These are phyloP conservation scores for Pleomassaria siparia DNA, from an alignment of 2,329 filamentous ascomycete species.

Conservation along the genomic window DNA sequence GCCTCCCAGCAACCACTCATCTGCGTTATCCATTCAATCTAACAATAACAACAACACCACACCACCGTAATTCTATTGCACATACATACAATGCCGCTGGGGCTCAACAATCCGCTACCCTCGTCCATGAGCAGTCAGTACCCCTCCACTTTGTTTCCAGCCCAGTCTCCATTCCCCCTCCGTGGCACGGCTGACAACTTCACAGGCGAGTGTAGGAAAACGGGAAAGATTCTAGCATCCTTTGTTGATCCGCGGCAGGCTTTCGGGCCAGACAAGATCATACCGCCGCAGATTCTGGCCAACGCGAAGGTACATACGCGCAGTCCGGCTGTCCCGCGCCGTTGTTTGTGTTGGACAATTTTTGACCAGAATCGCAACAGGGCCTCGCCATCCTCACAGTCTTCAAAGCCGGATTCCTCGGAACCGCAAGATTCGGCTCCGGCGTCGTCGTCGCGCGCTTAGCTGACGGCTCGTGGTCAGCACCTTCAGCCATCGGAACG, in stretches of 20 bases:
- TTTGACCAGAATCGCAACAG: conserved; percentile 39
- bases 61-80: not conserved
- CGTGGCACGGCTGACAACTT: conserved; percentile 39
- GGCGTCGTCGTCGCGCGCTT: conserved; percentile 80
- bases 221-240: conserved; percentile 89
- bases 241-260: conserved; percentile 93
- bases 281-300: conserved; percentile 84
- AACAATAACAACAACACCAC: not conserved
- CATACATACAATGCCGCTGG: conserved; percentile 44
- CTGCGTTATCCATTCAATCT: not conserved
- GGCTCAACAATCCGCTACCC: conserved; percentile 58
- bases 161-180: conserved; percentile 3
- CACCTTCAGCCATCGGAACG: conserved; percentile 78
- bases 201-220: conserved; percentile 94
- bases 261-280: conserved; percentile 96
- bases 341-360: not conserved
- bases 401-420: conserved; percentile 83
- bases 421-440: conserved; percentile 78
- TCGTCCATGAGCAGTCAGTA: conserved; percentile 55
- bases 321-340: not conserved
- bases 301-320: conserved; percentile 73
- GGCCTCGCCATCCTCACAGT: conserved; percentile 85
- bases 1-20: not conserved
- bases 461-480: conserved; percentile 76
- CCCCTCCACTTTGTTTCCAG: conserved; percentile 2